Evolutionary conservation across 805 yeast genomes (phyloP).

Genomic region (Metschnikowia lochheadii): DNA sequence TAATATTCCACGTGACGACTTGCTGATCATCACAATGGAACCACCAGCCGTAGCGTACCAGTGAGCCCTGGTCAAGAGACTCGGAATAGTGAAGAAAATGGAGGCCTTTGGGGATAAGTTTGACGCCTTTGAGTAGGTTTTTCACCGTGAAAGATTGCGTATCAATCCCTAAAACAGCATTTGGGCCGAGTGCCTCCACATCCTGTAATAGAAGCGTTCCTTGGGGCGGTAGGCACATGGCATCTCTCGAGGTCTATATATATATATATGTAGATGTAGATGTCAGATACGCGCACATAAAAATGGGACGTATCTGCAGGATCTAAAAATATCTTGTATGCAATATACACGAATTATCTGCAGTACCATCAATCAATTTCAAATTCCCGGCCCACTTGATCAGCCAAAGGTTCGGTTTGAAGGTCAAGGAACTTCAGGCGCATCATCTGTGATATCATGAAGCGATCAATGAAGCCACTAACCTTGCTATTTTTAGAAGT

Average conservation of each 20-base stretch:
- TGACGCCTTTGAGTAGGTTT: conserved; percentile 45
- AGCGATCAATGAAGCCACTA: conserved; percentile 39
- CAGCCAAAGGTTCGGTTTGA: conserved; percentile 8
- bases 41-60: conserved; percentile 40
- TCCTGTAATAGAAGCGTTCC: conserved; percentile 20
- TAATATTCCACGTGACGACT: conserved; percentile 15
- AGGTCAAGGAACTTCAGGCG: conserved; percentile 21
- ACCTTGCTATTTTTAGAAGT: conserved; percentile 16
- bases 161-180: conserved; percentile 42
- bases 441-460: conserved; percentile 28
- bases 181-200: conserved; percentile 13
- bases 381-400: conserved; percentile 16
- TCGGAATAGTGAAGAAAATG: conserved; percentile 52
- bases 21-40: conserved; percentile 31
- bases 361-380: conserved; percentile 18
- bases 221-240: conserved; percentile 19
- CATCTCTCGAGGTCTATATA: neutral
- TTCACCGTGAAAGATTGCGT: conserved; percentile 44
- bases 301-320: neutral
- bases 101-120: conserved; percentile 45
- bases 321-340: neutral
- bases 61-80: conserved; percentile 12
- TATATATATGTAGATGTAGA: too few relatives aligned
- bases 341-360: neutral
- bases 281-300: neutral